phyloP scores from a whole-genome alignment of 176 grass and related monocot species.

The Bolboschoenus planiculmis region DNA sequence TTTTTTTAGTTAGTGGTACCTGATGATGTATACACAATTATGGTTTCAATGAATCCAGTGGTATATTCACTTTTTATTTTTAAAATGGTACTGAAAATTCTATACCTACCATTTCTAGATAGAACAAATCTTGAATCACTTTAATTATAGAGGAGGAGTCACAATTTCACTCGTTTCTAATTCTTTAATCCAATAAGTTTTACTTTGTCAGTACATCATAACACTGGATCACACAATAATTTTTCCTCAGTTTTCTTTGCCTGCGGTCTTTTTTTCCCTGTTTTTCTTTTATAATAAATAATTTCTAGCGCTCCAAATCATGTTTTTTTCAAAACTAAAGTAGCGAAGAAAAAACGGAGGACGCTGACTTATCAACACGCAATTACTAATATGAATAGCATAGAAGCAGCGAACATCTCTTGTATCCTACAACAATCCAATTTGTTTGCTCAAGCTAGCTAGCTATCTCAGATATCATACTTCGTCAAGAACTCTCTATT shows the following conservation, averaged over 20 bases:
- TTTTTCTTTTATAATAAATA: neutral
- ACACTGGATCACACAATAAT: too few species aligned
- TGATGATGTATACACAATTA: too few species aligned
- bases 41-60: neutral
- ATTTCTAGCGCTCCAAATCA: neutral
- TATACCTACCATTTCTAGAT: neutral
- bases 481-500: neutral
- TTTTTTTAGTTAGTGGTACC: too few species aligned
- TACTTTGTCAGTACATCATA: neutral
- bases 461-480: neutral
- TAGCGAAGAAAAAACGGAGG: too few species aligned
- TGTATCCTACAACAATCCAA: neutral
- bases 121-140: neutral
- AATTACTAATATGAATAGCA: neutral
- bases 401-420: neutral
- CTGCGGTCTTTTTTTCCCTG: neutral
- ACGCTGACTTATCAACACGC: neutral
- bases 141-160: neutral
- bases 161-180: neutral
- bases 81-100: neutral
- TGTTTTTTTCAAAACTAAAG: neutral
- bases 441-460: neutral
- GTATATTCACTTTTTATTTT: neutral
- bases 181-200: neutral
- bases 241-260: too few species aligned